Base-by-base conservation (phyloP, 2,329 filamentous ascomycete species). In the Aspergillus sp. region DNA sequence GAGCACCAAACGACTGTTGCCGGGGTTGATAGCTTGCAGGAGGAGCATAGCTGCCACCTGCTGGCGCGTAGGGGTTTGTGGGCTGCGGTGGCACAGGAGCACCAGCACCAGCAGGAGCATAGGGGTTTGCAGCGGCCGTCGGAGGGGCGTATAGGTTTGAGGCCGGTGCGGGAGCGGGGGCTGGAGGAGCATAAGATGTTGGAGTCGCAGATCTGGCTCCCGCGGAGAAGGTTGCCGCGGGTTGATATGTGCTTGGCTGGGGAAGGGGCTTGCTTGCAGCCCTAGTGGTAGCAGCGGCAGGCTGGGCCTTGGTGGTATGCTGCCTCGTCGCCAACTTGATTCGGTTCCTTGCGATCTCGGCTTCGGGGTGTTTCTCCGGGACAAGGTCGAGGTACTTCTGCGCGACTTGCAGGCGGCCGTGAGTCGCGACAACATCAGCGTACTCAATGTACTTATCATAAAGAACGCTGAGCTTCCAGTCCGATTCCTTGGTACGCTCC, bases 391-490 rank as follows among this genome's bases (percentile, higher is more conserved):
- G 86, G 73, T 99, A 99, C 76, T 91, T 93, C 78, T 97, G 91
- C 5, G 95, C 96, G 69, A 93, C 87, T 34, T 88, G 84, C 57
- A 99, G 82, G 70, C 96, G 91, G 13, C 96, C 95, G 72, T 97
- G 92, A 7, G 92, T 88, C 51, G 95, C 93, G 60, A 96, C 88
- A 67, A 99, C 93, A 74, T 99, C 94, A 15, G 95, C 94, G 76
- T 98, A 99, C 79, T 99, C 95, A 30, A 91, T 89, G 74, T 99
- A 99, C 79, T 97, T 97, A 75, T 93, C 89, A 77, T 99, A 99
- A 57, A 99, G 82, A 2, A 89, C 84, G 43, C 88, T 85, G 62
- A 99, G 87, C 80, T 96, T 97, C 94, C 94, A 99, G 69, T 89
- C 91, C 1, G 89, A 88, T 9, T 86, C 83, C 68, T 91, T 86